A percentile compares a stretch with the other conserved stretches of the same genome.
These are phyloP conservation scores for Penicillium fuscoglaucum DNA, from an alignment of 2,329 filamentous ascomycete species.

Conservation along the genomic window DNA sequence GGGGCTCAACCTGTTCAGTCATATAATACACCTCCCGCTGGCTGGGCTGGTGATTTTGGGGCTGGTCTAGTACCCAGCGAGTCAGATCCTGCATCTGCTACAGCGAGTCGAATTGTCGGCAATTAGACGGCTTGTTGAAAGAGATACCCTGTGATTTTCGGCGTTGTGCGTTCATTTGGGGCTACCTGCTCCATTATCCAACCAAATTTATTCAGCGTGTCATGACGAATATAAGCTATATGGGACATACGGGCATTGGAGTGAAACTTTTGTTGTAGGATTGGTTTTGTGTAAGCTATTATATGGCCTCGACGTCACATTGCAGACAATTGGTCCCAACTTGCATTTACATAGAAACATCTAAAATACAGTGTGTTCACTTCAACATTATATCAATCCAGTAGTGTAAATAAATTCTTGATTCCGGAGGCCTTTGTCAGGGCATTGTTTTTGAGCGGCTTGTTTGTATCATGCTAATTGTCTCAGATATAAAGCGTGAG, in stretches of 20 bases:
- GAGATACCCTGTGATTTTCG: background rate
- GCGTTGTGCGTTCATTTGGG: background rate
- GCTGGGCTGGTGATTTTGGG: background rate
- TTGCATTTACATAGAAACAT: background rate
- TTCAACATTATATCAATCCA: background rate
- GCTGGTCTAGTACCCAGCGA: background rate
- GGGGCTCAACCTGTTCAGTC: background rate
- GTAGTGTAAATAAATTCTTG: background rate
- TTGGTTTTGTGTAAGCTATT: background rate
- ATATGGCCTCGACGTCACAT: background rate
- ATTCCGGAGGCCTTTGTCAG: background rate
- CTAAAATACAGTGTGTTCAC: background rate
- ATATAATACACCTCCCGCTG: background rate
- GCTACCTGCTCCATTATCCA: background rate
- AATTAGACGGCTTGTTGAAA: background rate
- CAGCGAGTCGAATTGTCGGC: background rate
- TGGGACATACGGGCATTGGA: background rate
- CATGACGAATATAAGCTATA: background rate
- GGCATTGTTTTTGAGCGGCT: background rate
- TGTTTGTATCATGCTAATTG: background rate
- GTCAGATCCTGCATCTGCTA: background rate
- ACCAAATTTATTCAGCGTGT: background rate
- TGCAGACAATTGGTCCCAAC: background rate
- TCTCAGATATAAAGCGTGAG: too few species aligned
- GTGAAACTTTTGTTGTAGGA: background rate